These are phyloP conservation scores for Hypoxylon sp. DNA, from an alignment of 2,329 filamentous ascomycete genomes.

Conservation along the genomic window DNA sequence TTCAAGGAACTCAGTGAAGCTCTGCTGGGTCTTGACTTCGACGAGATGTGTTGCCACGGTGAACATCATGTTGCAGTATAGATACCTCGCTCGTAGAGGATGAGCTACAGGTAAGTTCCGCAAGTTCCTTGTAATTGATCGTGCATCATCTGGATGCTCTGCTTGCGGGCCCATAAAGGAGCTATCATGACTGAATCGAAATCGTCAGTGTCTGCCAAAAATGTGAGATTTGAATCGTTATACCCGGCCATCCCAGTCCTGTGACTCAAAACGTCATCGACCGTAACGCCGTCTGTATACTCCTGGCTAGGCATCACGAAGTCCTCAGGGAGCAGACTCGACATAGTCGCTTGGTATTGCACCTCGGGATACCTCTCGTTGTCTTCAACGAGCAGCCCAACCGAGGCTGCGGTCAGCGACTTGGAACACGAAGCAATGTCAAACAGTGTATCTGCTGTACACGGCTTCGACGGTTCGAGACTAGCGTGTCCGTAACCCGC, in stretches of 20 bases:
- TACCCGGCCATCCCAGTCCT: slow-evolving; percentile 46
- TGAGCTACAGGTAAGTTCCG: slow-evolving; percentile 40
- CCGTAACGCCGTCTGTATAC: slow-evolving; percentile 45
- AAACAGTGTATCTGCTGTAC: slow-evolving; percentile 49
- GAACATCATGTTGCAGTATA: slow-evolving; percentile 48
- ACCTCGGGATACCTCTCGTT: slow-evolving; percentile 50
- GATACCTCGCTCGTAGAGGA: slow-evolving; percentile 40
- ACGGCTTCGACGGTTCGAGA: slow-evolving; percentile 47
- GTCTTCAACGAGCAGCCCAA: slow-evolving; percentile 51
- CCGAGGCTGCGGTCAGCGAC: slow-evolving; percentile 47
- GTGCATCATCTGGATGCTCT: slow-evolving; percentile 36
- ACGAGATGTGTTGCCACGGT: slow-evolving; percentile 44
- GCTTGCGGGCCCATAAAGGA: slow-evolving; percentile 35
- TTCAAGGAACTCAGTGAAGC: slow-evolving; percentile 45
- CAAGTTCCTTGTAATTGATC: slow-evolving; percentile 45
- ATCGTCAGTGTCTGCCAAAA: neutral
- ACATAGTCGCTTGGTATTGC: slow-evolving; percentile 46
- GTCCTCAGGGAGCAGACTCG: slow-evolving; percentile 45
- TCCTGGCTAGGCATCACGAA: slow-evolving; percentile 43
- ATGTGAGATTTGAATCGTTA: neutral
- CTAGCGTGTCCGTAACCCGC: slow-evolving; percentile 47
- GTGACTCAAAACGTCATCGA: slow-evolving; percentile 48
- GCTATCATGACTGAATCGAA: slow-evolving; percentile 39
- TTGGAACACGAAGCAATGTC: slow-evolving; percentile 51
- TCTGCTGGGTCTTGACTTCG: slow-evolving; percentile 40